Evolutionary conservation across 306 rosid species (phyloP).

Genomic region (Luffa acutangula): DNA sequence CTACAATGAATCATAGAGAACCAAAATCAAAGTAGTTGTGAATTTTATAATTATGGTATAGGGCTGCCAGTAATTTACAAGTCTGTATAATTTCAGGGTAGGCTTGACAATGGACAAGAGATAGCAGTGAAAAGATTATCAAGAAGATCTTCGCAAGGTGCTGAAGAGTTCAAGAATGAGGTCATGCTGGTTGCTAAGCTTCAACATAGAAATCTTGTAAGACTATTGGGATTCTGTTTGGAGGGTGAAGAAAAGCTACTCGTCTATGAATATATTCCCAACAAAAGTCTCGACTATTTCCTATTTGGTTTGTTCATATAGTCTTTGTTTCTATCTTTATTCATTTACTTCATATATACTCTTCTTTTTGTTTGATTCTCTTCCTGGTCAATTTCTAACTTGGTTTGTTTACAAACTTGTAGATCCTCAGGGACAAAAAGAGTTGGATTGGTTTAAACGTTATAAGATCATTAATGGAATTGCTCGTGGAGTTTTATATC

Average conservation of each 20-base stretch:
- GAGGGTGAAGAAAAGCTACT: slow-evolving; percentile 47
- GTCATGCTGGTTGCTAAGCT: slow-evolving; percentile 42
- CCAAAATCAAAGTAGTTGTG: not conserved
- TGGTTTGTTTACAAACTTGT: not conserved
- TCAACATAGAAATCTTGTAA: slow-evolving; percentile 45
- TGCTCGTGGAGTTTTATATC: slow-evolving; percentile 21
- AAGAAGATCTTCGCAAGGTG: slow-evolving; percentile 36
- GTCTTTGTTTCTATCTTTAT: not conserved
- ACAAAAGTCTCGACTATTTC: slow-evolving; percentile 44
- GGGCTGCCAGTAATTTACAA: no score
- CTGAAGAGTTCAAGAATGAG: slow-evolving; percentile 45
- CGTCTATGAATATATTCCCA: slow-evolving; percentile 38
- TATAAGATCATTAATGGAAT: slow-evolving; percentile 25
- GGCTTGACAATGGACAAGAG: slow-evolving; percentile 27
- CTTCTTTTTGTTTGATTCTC: not conserved
- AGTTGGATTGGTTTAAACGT: slow-evolving; percentile 28
- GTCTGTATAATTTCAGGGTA: slow-evolving; percentile 25
- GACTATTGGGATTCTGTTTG: slow-evolving; percentile 47
- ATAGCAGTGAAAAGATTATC: slow-evolving; percentile 62
- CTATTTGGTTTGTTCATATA: slow-evolving; percentile 33
- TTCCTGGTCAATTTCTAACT: not conserved
- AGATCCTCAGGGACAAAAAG: slow-evolving; percentile 12
- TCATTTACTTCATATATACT: not conserved
- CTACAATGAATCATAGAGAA: no score
- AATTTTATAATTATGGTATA: not conserved